Percentiles rank a stretch among this genome's conserved stretches.
These are phyloP conservation scores for Chrysosporium keratinophilum DNA, from an alignment of 2,329 filamentous ascomycete species.

Conservation along the genomic window DNA sequence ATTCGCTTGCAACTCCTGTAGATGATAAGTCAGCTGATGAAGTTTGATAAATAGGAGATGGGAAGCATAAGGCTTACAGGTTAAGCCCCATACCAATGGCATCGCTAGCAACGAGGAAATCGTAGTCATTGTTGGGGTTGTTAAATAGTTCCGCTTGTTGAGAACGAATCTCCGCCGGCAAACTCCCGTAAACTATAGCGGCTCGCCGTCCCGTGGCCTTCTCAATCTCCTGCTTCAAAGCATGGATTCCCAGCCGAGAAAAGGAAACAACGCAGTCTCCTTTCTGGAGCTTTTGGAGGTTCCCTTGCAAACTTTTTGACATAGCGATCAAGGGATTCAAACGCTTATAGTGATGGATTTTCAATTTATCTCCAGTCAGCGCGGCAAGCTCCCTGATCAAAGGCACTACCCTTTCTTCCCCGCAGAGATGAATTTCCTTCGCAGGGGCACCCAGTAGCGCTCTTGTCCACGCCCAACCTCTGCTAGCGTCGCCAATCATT, in stretches of 20 bases:
- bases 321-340: constrained; percentile 66
- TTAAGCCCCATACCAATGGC: constrained; percentile 98
- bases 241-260: constrained; percentile 69
- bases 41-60: background rate
- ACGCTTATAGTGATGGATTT: constrained; percentile 73
- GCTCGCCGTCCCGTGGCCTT: constrained; percentile 63
- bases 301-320: constrained; percentile 50
- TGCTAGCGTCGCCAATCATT: constrained; percentile 72
- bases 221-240: constrained; percentile 69
- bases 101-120: constrained; percentile 85
- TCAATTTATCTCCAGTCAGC: constrained; percentile 67
- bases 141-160: constrained; percentile 91
- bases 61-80: constrained; percentile 45
- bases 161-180: constrained; percentile 86
- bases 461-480: constrained; percentile 91
- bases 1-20: constrained; percentile 67
- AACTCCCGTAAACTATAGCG: constrained; percentile 81
- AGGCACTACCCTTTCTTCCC: constrained; percentile 71
- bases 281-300: constrained; percentile 61
- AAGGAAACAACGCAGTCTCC: constrained; percentile 88
- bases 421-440: constrained; percentile 84
- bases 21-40: constrained; percentile 13
- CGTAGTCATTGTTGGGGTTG: constrained; percentile 88
- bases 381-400: constrained; percentile 68
- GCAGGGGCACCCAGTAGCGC: constrained; percentile 79